phyloP scores from a whole-genome alignment of 371 early-diverging fungal species.

The Sporodiniella umbellata region DNA sequence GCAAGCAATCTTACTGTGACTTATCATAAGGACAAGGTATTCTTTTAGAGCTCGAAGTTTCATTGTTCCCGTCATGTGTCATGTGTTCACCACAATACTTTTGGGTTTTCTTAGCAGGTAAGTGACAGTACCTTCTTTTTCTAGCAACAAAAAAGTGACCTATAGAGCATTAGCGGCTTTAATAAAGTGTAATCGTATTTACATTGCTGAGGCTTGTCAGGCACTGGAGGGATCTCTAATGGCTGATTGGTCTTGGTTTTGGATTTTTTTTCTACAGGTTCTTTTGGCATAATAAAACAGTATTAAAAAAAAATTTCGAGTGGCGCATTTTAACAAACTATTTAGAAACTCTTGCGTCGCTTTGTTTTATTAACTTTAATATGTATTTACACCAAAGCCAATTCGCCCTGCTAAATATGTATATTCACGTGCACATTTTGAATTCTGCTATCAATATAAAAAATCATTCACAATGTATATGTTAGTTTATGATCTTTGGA shows the following conservation, averaged over 20 bases:
- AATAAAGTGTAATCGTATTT: neutral
- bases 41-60: conserved; percentile 28
- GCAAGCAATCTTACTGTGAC: conserved; percentile 56
- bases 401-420: no score
- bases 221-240: conserved; percentile 37
- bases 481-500: no score
- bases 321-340: neutral
- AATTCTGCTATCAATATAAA: no score
- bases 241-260: conserved; percentile 10
- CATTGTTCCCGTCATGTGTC: conserved; percentile 28
- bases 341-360: no score
- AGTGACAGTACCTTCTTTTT: conserved; percentile 63
- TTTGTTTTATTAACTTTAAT: no score
- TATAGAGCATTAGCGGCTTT: neutral
- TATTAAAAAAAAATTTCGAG: neutral
- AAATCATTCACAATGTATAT: no score
- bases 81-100: conserved; percentile 80
- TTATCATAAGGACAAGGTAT: conserved; percentile 82
- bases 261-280: conserved; percentile 4
- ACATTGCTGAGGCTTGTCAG: conserved; percentile 47
- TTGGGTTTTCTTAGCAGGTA: conserved; percentile 53
- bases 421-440: no score
- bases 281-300: conserved; percentile 6
- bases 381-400: no score
- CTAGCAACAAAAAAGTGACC: conserved; percentile 45